Evolutionary conservation across 2,329 filamentous ascomycete species (phyloP), one percentile per base, ranked within the genome.

Genomic region (Diaporthe ampelina): DNA sequence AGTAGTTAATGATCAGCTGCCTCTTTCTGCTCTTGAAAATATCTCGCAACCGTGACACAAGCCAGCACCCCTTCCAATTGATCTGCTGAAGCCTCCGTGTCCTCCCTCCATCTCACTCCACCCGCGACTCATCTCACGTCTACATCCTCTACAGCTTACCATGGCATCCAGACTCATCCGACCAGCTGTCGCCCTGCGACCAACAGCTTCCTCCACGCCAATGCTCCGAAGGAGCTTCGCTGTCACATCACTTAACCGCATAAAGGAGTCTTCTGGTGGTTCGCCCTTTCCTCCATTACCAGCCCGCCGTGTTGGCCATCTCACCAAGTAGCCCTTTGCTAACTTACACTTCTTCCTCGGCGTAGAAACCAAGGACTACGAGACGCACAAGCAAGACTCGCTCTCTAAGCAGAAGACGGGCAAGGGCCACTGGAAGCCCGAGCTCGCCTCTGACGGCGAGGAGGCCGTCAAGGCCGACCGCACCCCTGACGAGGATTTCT

Each of bases 391-490:
- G 84, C 82, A 88, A 72, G 90, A 92, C 79, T 86, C 87, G 32
- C 84, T 93, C 57, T 75, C 87, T 77, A 95, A 95, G 86, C 89
- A 94, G 75, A 91, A 92, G 82, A 84, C 88, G 52, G 94, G 94
- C 75, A 88, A 90, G 81, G 92, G 88, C 70, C 88, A 94, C 81
- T 97, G 94, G 94, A 93, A 94, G 84, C 88, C 92, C 29, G 91
- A 93, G 81, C 87, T 97, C 67, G 94, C 94, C 4, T 94, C 91
- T 67, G 91, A 94, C 83, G 94, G 92, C 83, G 94, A 97, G 86
- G 93, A 94, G 82, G 91, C 90, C 78, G 88, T 97, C 83, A 92
- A 90, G 85, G 93, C 91, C 54, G 93, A 93, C 81, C 89, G 89
- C 75, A 13, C 19, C 37, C 50, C 78, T n/a, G 83, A 86, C 74